Conservation (phyloP, 345 rosid genomes). For the Geranium rotundifolium region DNA sequence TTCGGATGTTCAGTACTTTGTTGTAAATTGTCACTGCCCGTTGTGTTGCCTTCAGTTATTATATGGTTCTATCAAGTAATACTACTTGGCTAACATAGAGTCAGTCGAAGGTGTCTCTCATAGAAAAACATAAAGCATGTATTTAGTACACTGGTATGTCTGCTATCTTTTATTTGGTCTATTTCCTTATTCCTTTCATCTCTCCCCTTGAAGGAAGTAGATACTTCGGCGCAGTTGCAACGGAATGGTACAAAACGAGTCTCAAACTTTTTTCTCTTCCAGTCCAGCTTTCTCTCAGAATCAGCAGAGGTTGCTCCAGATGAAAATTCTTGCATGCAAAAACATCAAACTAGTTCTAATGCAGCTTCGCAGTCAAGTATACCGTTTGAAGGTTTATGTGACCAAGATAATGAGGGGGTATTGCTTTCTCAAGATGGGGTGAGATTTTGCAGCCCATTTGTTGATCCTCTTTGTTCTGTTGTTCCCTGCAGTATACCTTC, state of each 20-base stretch:
- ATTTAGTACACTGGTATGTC: slow-evolving; percentile 2
- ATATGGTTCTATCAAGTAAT: no score
- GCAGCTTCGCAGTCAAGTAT: slow-evolving; percentile 28
- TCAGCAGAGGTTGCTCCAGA: slow-evolving; percentile 44
- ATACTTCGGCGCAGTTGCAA: slow-evolving; percentile 16
- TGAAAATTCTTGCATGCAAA: slow-evolving; percentile 34
- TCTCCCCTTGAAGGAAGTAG: slow-evolving; percentile 24
- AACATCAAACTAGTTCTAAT: slow-evolving; percentile 12
- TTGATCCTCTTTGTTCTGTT: slow-evolving; percentile 64
- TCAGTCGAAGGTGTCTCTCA: no score
- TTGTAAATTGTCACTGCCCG: no score
- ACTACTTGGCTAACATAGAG: no score
- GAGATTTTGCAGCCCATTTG: slow-evolving; percentile 23
- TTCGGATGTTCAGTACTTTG: no score
- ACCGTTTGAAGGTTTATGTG: slow-evolving; percentile 21
- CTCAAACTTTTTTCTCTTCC: slow-evolving; percentile 24
- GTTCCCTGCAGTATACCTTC: slow-evolving; percentile 60
- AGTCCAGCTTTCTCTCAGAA: slow-evolving; percentile 59
- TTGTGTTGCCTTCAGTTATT: no score
- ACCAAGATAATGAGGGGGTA: slow-evolving; percentile 18
- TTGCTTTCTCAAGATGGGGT: slow-evolving; percentile 30
- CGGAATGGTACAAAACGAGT: slow-evolving; percentile 10
- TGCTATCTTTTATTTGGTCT: slow-evolving; percentile 7
- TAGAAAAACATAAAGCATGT: slow-evolving; percentile 1
- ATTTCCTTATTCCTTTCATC: background rate